Evolutionary conservation across 306 rosid species (phyloP).

Genomic region (Geum urbanum): DNA sequence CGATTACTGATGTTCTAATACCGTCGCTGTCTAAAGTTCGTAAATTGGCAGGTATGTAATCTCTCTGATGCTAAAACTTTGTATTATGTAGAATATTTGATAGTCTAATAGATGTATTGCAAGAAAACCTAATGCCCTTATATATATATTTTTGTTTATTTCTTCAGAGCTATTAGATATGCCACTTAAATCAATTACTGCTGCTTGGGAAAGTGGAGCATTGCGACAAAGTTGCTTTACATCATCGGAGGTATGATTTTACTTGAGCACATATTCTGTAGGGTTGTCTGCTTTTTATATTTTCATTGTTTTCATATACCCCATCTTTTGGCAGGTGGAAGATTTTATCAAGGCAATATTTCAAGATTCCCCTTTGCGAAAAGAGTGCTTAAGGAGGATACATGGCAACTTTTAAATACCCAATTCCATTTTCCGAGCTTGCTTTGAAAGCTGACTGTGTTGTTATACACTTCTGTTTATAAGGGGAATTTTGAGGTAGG

Average conservation of each 20-base stretch:
- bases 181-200: conserved; percentile 75
- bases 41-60: conserved; percentile 76
- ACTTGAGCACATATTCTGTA: conserved; percentile 7
- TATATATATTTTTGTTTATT: conserved; percentile 5
- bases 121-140: conserved; percentile 5
- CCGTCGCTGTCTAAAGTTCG: conserved; percentile 76
- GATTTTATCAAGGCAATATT: conserved; percentile 83
- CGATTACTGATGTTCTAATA: conserved; percentile 47
- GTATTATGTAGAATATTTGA: conserved; percentile 8
- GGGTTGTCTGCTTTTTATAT: neutral
- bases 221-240: conserved; percentile 57
- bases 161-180: conserved; percentile 74
- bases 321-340: conserved; percentile 44
- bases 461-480: neutral
- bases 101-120: conserved; percentile 1
- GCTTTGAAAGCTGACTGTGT: neutral
- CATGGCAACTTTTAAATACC: conserved; percentile 35
- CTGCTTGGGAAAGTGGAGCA: conserved; percentile 80
- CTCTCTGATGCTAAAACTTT: conserved; percentile 3
- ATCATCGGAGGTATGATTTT: conserved; percentile 54
- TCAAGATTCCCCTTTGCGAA: conserved; percentile 73
- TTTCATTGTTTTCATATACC: conserved; percentile 4
- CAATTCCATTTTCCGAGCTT: neutral
- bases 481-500: neutral
- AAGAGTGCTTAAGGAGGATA: conserved; percentile 76